These are phyloP conservation scores for Stagonosporopsis chrysanthemi DNA, from an alignment of 2,329 filamentous ascomycete species.

Conservation along the genomic window DNA sequence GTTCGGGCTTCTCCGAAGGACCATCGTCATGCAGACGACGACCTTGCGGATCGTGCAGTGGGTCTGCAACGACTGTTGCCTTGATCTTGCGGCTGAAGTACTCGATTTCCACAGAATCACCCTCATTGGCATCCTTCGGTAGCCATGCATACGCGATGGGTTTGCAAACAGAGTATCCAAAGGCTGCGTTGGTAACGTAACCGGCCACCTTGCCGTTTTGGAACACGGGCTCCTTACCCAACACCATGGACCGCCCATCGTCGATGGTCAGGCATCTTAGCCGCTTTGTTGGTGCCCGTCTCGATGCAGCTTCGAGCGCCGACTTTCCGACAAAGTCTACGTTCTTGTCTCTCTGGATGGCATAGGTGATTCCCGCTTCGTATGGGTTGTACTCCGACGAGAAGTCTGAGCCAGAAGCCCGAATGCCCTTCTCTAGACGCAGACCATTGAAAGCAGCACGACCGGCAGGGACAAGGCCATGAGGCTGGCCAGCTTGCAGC, in stretches of 20 bases:
- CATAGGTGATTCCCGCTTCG: conserved; percentile 64
- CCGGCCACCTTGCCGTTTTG: conserved; percentile 57
- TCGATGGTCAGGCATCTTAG: conserved; percentile 63
- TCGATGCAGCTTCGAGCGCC: conserved; percentile 56
- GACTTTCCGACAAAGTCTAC: conserved; percentile 60
- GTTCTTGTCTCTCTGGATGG: conserved; percentile 58
- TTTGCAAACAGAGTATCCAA: conserved; percentile 66
- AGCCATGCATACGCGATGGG: conserved; percentile 68
- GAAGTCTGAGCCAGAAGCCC: conserved; percentile 66
- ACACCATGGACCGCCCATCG: conserved; percentile 63
- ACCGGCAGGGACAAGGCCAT: conserved; percentile 66
- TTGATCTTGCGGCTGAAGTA: conserved; percentile 65
- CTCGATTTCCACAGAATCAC: conserved; percentile 64
- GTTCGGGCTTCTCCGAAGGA: conserved; percentile 24
- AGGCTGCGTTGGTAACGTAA: conserved; percentile 68
- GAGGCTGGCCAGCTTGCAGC: conserved; percentile 61
- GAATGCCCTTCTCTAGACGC: conserved; percentile 66
- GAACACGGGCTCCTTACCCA: conserved; percentile 70
- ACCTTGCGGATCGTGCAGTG: conserved; percentile 56
- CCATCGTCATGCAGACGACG: conserved; percentile 45
- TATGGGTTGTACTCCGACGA: conserved; percentile 67
- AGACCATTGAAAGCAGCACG: conserved; percentile 65
- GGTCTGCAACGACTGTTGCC: conserved; percentile 63
- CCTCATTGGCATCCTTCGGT: conserved; percentile 56
- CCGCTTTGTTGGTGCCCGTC: conserved; percentile 44